phyloP scores from a whole-genome alignment of 2,329 filamentous ascomycete genomes.

The Pestalotiopsis sp. region DNA sequence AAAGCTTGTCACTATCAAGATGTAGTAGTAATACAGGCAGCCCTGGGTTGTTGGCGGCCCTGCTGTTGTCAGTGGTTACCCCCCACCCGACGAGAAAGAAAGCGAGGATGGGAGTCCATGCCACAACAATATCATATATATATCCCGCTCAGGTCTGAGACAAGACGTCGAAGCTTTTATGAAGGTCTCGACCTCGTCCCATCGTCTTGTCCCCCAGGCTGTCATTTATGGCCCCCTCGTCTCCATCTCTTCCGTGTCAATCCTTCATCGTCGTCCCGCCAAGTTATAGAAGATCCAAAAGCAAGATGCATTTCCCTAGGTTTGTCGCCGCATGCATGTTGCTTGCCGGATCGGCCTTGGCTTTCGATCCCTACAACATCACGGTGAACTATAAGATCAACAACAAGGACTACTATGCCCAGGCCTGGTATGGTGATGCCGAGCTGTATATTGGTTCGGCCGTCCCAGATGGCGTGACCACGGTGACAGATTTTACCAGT shows the following conservation, averaged over 20 bases:
- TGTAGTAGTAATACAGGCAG: background rate
- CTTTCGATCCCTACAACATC: conserved; percentile 13
- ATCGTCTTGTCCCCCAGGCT: background rate
- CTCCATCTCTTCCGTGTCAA: background rate
- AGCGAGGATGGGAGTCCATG: background rate
- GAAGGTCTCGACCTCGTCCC: background rate
- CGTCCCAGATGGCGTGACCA: conserved; percentile 18
- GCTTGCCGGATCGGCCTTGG: background rate
- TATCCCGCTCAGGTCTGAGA: background rate
- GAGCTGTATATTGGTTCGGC: conserved; percentile 17
- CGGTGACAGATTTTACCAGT: conserved; percentile 21
- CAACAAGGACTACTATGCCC: conserved; percentile 7
- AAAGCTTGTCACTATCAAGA: background rate
- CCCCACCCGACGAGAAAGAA: background rate
- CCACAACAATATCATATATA: background rate
- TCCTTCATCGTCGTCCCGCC: background rate
- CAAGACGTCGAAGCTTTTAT: background rate
- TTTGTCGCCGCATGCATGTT: background rate
- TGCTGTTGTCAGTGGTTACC: too few species aligned
- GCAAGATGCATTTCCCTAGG: background rate
- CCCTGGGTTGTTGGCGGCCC: too few species aligned
- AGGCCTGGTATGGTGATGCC: conserved; percentile 21
- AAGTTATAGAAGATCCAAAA: background rate
- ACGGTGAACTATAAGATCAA: conserved; percentile 13
- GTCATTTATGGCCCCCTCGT: background rate